phyloP scores from a whole-genome alignment of 352 stramenopile species.

The Thalassiosira allenii region DNA sequence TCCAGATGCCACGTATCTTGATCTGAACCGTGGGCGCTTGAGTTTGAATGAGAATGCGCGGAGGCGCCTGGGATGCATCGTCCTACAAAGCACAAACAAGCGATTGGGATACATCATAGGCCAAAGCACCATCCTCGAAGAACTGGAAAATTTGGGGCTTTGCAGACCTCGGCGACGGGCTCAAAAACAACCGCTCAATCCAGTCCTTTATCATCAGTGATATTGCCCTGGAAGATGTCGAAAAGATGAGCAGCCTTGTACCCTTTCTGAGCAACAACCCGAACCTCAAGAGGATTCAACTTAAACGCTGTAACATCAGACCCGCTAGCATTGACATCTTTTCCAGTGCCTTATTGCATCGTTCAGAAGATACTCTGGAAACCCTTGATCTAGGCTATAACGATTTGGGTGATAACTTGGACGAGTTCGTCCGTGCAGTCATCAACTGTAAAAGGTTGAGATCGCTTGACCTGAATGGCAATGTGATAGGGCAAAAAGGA shows the following conservation, averaged over 20 bases:
- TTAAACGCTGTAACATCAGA: slow-evolving; percentile 4
- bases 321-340: slow-evolving; percentile 3
- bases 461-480: background rate
- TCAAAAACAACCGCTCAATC: slow-evolving; percentile 22
- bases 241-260: slow-evolving; percentile 6
- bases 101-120: no score
- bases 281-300: slow-evolving; percentile 20
- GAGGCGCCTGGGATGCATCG: slow-evolving; percentile 13
- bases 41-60: slow-evolving; percentile 6
- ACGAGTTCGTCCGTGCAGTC: slow-evolving; percentile 25
- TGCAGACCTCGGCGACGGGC: background rate
- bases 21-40: background rate
- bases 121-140: slow-evolving; percentile 16
- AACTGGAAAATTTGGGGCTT: background rate
- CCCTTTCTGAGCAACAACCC: slow-evolving; percentile 34
- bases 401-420: slow-evolving; percentile 28
- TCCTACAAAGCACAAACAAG: no score
- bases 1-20: background rate
- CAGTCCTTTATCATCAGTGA: background rate
- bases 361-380: slow-evolving; percentile 25
- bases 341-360: slow-evolving; percentile 19
- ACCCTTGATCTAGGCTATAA: slow-evolving; percentile 15
- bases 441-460: slow-evolving; percentile 16
- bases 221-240: slow-evolving; percentile 2
- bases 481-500: slow-evolving; percentile 15